These are phyloP conservation scores for Clarireedia paspali DNA, from an alignment of 2,329 filamentous ascomycete species.

Conservation along the genomic window DNA sequence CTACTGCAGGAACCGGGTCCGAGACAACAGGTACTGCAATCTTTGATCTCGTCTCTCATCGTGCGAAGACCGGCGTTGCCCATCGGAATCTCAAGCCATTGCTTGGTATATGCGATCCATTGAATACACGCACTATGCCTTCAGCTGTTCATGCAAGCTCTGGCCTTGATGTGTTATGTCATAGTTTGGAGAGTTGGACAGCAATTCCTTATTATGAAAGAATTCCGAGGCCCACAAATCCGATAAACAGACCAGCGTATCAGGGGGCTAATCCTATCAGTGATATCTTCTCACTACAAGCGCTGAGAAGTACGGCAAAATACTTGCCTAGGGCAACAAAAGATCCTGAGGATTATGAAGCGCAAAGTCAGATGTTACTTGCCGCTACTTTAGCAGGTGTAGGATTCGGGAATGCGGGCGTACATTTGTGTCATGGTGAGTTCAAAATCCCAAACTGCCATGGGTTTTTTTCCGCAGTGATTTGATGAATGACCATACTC, in stretches of 20 bases:
- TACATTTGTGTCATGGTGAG: slow-evolving; percentile 68
- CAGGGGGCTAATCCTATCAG: slow-evolving; percentile 97
- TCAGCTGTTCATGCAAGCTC: slow-evolving; percentile 86
- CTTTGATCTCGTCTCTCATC: slow-evolving; percentile 85
- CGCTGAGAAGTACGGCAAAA: slow-evolving; percentile 75
- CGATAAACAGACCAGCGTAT: slow-evolving; percentile 85
- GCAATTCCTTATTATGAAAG: slow-evolving; percentile 91
- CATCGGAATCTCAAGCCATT: slow-evolving; percentile 95
- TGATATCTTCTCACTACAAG: slow-evolving; percentile 90
- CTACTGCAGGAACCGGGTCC: slow-evolving; percentile 78
- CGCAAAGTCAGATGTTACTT: slow-evolving; percentile 91
- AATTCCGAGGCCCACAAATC: slow-evolving; percentile 75
- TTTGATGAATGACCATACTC: background rate
- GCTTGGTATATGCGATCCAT: slow-evolving; percentile 73
- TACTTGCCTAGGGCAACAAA: slow-evolving; percentile 83
- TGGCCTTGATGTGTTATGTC: slow-evolving; percentile 90
- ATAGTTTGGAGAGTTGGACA: slow-evolving; percentile 93
- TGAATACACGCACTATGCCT: slow-evolving; percentile 96
- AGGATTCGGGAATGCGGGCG: slow-evolving; percentile 94
- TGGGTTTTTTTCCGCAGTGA: too few species aligned
- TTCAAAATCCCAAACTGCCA: background rate
- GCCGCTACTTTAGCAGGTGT: slow-evolving; percentile 91
- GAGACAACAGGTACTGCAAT: slow-evolving; percentile 98
- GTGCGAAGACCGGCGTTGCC: slow-evolving; percentile 91
- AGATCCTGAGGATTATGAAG: slow-evolving; percentile 85